Percentiles rank a stretch among this genome's conserved stretches.
Evolutionary conservation across 495 filamentous ascomycete species (phyloP).

Genomic region (Recurvomyces mirabilis): DNA sequence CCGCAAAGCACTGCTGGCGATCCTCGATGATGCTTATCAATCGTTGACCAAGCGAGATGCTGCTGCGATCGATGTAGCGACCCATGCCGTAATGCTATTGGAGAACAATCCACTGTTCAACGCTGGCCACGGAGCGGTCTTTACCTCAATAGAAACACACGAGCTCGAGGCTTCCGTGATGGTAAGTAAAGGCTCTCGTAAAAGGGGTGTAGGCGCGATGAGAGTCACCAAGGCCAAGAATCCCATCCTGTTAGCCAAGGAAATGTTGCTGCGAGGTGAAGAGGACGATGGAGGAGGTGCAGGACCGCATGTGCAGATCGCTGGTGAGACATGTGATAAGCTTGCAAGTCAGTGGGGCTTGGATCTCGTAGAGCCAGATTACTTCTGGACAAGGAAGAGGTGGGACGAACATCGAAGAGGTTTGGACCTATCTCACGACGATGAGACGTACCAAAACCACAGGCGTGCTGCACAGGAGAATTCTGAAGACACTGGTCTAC

Average conservation of each 20-base stretch:
- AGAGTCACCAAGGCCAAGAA: constrained; percentile 62
- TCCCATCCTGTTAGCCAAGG: constrained; percentile 63
- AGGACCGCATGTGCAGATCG: constrained; percentile 57
- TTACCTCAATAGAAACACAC: constrained; percentile 68
- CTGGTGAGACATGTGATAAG: constrained; percentile 53
- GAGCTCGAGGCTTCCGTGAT: constrained; percentile 88
- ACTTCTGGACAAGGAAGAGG: constrained; percentile 66
- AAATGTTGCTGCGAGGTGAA: constrained; percentile 56
- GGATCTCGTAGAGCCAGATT: constrained; percentile 54
- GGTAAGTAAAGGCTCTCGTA: constrained; percentile 61
- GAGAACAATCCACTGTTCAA: constrained; percentile 83
- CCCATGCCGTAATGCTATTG: constrained; percentile 62
- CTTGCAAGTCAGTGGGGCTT: constrained; percentile 56
- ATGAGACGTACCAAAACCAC: constrained; percentile 13
- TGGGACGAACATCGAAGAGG: constrained; percentile 76
- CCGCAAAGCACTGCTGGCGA: constrained; percentile 51
- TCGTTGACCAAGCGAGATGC: constrained; percentile 32
- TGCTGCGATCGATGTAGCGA: constrained; percentile 59
- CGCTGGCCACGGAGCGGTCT: constrained; percentile 73
- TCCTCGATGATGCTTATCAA: constrained; percentile 37
- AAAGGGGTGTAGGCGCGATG: constrained; percentile 67
- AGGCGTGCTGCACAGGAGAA: constrained; percentile 4
- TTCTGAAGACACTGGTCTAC: no score
- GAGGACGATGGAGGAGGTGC: constrained; percentile 32
- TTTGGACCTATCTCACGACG: constrained; percentile 27